Base-by-base conservation (phyloP, 805 yeast genomes). In the Candida chauliodis region DNA sequence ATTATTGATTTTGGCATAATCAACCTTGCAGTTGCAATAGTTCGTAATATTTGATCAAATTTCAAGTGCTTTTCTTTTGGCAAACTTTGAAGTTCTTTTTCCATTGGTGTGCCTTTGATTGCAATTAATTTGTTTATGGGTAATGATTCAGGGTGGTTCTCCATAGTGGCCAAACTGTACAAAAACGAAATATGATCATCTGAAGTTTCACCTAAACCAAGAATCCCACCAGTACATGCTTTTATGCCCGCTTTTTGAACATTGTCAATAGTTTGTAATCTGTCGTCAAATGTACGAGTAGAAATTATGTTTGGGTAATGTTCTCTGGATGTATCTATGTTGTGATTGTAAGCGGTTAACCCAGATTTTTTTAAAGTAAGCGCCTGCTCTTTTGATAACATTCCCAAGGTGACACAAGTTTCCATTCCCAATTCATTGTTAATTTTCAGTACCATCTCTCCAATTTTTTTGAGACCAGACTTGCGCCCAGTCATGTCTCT, bases 81-180 rank as follows among this genome's bases (percentile, higher is more conserved):
- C 39, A 59, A 53, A 31, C 50, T 46, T 40, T 50, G 50, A 8
- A 77, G 56, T 43, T 78, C 84, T 32, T 75, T 75, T 20, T 73
- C 81, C 66, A 84, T 75, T 14, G 88, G 88, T 0, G 93, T 84
- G 2, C 93, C 93, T 43, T 79, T 75, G 38, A 84, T 84, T 2
- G 89, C 79, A n/a, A 84, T 87, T 33, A 84, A 64, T 49, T 84
- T 69, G 55, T 84, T 84, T 47, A 84, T 82, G n/a, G 93, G 93
- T 38, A 84, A 66, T 1, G 88, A 80, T 56, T 84, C 93, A 1
- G 93, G 93, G 48, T 84, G 91, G n/a, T 66, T 59, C 2, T 73
- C 71, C 79, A 85, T 67, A 5, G 80, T 84, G 1, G 88, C 68
- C 41, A 84, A 59, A 0, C 90, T 81, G 51, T 78, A 67, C 31